A percentile compares a stretch with the other conserved stretches of the same genome.
These are phyloP conservation scores for Fulvia fulva DNA, from an alignment of 2,329 filamentous ascomycete species.

Conservation along the genomic window DNA sequence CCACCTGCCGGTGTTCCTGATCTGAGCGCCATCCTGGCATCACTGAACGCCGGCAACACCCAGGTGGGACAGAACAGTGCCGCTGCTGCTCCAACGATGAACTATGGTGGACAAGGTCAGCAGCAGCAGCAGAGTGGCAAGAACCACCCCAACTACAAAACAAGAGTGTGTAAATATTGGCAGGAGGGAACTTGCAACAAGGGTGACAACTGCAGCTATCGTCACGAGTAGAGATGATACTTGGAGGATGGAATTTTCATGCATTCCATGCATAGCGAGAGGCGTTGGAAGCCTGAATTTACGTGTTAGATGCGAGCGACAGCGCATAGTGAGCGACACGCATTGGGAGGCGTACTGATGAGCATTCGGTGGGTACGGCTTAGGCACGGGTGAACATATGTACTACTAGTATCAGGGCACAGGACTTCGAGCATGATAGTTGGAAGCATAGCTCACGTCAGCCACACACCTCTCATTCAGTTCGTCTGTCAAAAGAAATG, in stretches of 20 bases:
- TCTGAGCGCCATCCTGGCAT: constrained; percentile 30
- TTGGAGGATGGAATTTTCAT: neutral
- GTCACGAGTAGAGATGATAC: constrained; percentile 27
- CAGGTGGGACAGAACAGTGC: constrained; percentile 7
- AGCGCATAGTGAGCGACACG: neutral
- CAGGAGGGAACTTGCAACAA: constrained; percentile 52
- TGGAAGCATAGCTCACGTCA: neutral
- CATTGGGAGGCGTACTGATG: neutral
- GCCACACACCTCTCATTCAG: neutral
- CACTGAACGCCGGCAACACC: constrained; percentile 12
- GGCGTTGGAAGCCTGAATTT: constrained; percentile 4
- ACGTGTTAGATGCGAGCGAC: neutral
- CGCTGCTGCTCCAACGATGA: constrained; percentile 10
- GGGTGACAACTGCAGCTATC: constrained; percentile 31
- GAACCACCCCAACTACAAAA: constrained; percentile 28
- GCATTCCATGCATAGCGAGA: constrained; percentile 12
- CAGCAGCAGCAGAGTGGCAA: constrained; percentile 21
- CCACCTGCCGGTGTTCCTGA: constrained; percentile 19
- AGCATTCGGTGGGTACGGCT: neutral
- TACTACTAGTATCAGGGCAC: neutral
- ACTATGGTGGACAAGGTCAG: constrained; percentile 10
- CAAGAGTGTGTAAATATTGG: constrained; percentile 50
- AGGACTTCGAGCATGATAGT: neutral
- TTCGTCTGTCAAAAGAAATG: neutral
- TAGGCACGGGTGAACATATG: neutral